Conservation (phyloP, 768 basidiomycete species). For the Megacollybia marginata region DNA sequence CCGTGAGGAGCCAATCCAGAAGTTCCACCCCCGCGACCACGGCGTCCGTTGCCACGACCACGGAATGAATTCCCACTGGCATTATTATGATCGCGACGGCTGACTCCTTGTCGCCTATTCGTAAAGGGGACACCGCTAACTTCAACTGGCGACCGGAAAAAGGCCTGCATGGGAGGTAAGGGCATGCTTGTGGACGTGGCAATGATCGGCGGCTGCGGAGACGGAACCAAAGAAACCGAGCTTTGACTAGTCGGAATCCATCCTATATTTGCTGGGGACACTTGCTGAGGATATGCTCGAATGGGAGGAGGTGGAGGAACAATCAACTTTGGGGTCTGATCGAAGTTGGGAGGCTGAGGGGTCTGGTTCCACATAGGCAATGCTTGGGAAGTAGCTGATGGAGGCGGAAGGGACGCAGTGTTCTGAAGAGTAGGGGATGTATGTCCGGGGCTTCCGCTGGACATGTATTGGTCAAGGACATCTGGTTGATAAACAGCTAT, state of each 20-base stretch:
- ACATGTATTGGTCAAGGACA: conserved; percentile 63
- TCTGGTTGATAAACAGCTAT: conserved; percentile 67
- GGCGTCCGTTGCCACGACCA: not conserved
- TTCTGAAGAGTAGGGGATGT: not conserved
- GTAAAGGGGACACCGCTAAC: not conserved
- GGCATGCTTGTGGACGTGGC: not conserved
- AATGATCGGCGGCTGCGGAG: not conserved
- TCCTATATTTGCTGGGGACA: not conserved
- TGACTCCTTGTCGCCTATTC: not conserved
- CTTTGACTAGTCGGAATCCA: not conserved
- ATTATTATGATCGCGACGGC: not conserved
- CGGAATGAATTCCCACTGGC: not conserved
- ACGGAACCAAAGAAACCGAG: not conserved
- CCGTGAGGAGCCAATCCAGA: not conserved
- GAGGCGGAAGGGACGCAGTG: conserved; percentile 5
- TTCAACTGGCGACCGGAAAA: not conserved
- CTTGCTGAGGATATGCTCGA: not conserved
- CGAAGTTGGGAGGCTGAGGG: not conserved
- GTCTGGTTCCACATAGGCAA: conserved; percentile 5
- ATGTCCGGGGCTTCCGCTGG: conserved; percentile 25
- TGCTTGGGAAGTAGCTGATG: conserved; percentile 7
- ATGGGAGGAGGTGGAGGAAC: not conserved
- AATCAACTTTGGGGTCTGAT: not conserved
- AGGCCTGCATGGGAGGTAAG: not conserved
- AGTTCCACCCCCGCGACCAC: not conserved